Evolutionary conservation across 1,284 basidiomycete genomes (phyloP).

Genomic region (Cystobasidium sp.): DNA sequence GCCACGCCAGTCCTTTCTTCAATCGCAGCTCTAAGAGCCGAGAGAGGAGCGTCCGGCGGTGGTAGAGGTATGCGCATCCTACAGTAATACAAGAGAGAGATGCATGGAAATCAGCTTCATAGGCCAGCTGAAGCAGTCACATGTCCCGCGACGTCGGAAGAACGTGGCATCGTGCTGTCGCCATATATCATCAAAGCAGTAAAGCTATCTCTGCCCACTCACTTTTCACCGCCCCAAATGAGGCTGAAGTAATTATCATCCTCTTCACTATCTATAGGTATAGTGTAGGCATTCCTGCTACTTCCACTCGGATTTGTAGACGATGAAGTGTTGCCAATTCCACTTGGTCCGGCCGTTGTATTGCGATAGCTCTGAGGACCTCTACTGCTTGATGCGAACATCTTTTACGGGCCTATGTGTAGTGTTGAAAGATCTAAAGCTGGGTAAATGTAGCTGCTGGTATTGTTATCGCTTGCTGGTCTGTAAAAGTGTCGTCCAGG

Average conservation of each 20-base stretch:
- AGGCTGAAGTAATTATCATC: slow-evolving; percentile 22
- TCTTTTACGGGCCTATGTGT: too few species aligned
- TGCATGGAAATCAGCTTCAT: background rate
- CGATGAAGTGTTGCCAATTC: background rate
- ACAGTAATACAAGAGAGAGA: background rate
- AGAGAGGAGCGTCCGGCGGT: slow-evolving; percentile 49
- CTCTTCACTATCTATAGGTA: background rate
- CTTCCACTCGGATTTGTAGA: background rate
- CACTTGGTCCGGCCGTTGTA: background rate
- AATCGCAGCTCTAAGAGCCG: slow-evolving; percentile 46
- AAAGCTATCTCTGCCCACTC: background rate
- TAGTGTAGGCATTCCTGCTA: slow-evolving; percentile 6
- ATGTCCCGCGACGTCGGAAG: background rate
- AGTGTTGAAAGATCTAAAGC: too few species aligned
- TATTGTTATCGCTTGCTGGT: too few species aligned
- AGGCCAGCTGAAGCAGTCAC: background rate
- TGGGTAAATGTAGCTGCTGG: too few species aligned
- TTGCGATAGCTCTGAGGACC: background rate
- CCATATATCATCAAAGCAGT: background rate
- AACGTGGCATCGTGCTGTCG: too few species aligned
- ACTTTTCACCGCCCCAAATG: slow-evolving; percentile 34
- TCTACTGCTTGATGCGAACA: too few species aligned
- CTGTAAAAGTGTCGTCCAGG: too few species aligned
- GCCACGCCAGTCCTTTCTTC: slow-evolving; percentile 50
- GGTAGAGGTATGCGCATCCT: slow-evolving; percentile 45